Conservation (phyloP, 2,329 filamentous ascomycete species). For the Curvularia sp. region DNA sequence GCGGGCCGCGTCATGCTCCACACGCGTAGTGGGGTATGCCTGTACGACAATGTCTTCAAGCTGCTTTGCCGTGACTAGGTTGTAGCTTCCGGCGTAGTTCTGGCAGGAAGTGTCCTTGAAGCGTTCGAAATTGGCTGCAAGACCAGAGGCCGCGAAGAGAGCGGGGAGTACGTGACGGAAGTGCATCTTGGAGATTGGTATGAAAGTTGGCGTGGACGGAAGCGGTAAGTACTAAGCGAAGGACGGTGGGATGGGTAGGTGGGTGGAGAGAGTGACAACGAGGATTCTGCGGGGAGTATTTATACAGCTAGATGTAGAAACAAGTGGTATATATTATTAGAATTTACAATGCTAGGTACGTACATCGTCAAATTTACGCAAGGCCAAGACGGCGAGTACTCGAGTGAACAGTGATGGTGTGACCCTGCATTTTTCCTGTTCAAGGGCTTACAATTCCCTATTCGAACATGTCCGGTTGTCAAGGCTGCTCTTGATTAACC, state of each 20-base stretch:
- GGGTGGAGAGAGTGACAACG: neutral
- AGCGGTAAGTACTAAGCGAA: neutral
- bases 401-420: neutral
- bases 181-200: neutral
- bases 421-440: no score
- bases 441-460: neutral
- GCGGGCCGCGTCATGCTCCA: neutral
- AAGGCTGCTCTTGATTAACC: neutral
- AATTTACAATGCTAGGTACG: neutral
- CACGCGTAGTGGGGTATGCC: neutral
- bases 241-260: neutral
- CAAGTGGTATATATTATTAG: neutral
- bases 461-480: neutral
- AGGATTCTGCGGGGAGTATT: neutral
- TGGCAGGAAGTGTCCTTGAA: neutral
- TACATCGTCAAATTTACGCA: neutral
- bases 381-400: neutral
- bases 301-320: neutral
- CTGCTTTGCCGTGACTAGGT: neutral
- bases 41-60: neutral
- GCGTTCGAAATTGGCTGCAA: neutral
- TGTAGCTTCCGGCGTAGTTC: neutral
- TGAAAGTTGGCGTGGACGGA: no score
- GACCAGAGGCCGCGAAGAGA: neutral
- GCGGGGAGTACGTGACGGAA: conserved; percentile 3